Percentiles rank a stretch among this genome's conserved stretches.
These are phyloP conservation scores for Hypericum androsaemum DNA, from an alignment of 345 rosid genomes.

Conservation along the genomic window DNA sequence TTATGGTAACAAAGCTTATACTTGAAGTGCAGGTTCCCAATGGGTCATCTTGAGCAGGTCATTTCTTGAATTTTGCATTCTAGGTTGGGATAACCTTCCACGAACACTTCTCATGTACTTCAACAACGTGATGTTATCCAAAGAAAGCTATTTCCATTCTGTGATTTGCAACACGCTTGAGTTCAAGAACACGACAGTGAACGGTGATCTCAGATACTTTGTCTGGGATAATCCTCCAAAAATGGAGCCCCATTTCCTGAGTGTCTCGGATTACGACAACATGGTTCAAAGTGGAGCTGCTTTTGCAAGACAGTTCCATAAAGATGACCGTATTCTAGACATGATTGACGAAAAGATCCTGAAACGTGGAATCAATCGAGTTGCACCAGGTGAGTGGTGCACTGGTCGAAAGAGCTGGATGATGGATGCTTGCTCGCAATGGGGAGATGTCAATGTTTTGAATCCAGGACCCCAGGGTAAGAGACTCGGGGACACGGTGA, in stretches of 20 bases:
- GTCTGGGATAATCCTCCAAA: conserved; percentile 97
- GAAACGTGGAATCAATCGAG: conserved; percentile 47
- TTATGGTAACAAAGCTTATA: too few species aligned
- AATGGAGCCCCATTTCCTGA: conserved; percentile 86
- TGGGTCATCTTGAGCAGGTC: conserved; percentile 80
- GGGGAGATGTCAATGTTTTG: conserved; percentile 76
- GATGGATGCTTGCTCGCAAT: conserved; percentile 88
- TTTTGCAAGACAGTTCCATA: conserved; percentile 70
- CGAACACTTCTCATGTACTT: conserved; percentile 87
- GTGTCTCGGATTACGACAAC: conserved; percentile 42
- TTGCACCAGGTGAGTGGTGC: conserved; percentile 91
- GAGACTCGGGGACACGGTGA: conserved; percentile 54
- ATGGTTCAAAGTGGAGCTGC: conserved; percentile 88
- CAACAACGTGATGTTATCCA: conserved; percentile 69
- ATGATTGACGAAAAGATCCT: conserved; percentile 66
- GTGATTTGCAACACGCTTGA: conserved; percentile 85
- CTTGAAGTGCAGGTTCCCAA: conserved; percentile 90
- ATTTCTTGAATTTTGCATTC: conserved; percentile 77
- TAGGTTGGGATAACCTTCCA: conserved; percentile 96
- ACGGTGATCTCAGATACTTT: conserved; percentile 75
- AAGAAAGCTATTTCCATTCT: conserved; percentile 88
- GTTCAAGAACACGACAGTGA: conserved; percentile 76
- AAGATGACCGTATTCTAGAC: conserved; percentile 62
- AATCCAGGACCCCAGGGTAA: conserved; percentile 76
- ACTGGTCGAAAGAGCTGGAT: conserved; percentile 58